Evolutionary conservation across 1,139 yeast genomes (phyloP), one percentile per base, ranked within the genome.

Genomic region (Suhomyces guaymorum): DNA sequence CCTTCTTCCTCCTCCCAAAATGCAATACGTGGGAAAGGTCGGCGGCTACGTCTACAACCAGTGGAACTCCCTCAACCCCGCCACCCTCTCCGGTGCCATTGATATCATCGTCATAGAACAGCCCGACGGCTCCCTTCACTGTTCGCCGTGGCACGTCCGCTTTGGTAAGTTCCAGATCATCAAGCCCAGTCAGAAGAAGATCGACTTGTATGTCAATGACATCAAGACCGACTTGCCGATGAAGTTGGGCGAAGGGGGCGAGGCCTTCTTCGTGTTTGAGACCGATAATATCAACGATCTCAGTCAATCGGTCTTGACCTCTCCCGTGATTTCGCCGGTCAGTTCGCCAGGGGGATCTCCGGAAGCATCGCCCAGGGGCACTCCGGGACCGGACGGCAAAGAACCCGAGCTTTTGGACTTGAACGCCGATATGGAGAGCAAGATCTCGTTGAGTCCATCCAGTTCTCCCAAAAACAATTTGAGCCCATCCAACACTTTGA

Each of bases 241-340:
- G 98, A 92, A 92, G 60, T 65, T 92, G 32, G 96, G 97, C 9
- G 98, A 92, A 43, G 96, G 95, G 3, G 99, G 99, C 16, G 99
- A 92, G 59, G 98, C 97, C 0, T 90, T 89, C 57, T 92, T 92
- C 55, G 98, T 92, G 31, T 90, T 92, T 63, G 96, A 90, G 53
- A 86, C 97, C 2, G 75, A 75, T 25, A 72, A 74, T 37, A 58
- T 61, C 16, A 73, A 70, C 11, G 49, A 58, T 20, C 83, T 90
- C 12, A 95, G 96, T 1, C 70, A 73, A 38, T 84, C 87, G 44
- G 73, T 88, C 42, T 75, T 88, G 47, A 89, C 98, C 0, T 88
- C 97, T 0, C 99, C 99, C 0, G 95, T 92, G 25, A 66, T 88
- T 17, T 85, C 96, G 24, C 95, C 97, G 0, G 66, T 78, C 1